phyloP scores from a whole-genome alignment of 148 eudicot species.

The Rhododendron ovatum region DNA sequence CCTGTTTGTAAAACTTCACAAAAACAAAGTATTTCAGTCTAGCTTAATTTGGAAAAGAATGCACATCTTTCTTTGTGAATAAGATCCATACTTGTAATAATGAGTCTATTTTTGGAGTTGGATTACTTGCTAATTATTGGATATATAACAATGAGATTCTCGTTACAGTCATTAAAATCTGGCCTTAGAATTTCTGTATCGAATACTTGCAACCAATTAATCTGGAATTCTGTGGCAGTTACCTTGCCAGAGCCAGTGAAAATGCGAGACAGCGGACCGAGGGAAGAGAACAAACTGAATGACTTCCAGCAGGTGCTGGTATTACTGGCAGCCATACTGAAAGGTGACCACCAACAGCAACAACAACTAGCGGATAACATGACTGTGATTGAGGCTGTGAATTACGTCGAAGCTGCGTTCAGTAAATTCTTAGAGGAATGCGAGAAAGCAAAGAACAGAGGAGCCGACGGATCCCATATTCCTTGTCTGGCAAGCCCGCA shows the following conservation, averaged over 20 bases:
- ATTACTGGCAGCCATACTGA: slow-evolving; percentile 65
- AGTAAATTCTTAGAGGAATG: slow-evolving; percentile 50
- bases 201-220: not conserved
- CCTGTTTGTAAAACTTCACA: not conserved
- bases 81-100: not conserved
- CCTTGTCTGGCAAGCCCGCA: slow-evolving; percentile 14
- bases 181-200: not conserved
- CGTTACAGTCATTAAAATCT: not conserved
- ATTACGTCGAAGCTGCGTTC: slow-evolving; percentile 51
- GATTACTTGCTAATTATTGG: not conserved
- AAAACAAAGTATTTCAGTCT: not conserved
- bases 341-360: slow-evolving; percentile 58
- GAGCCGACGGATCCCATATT: slow-evolving; percentile 43
- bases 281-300: slow-evolving; percentile 43
- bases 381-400: slow-evolving; percentile 53
- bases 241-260: slow-evolving; percentile 60
- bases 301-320: slow-evolving; percentile 71
- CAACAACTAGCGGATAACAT: slow-evolving; percentile 44
- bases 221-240: slow-evolving; percentile 26
- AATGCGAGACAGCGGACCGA: slow-evolving; percentile 37
- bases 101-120: not conserved
- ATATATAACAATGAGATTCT: not conserved
- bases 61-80: not conserved
- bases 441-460: slow-evolving; percentile 35
- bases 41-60: too few relatives aligned